Evolutionary conservation across 1,139 yeast genomes (phyloP), one percentile per base, ranked within the genome.

Genomic region (Diutina neorugosa): DNA sequence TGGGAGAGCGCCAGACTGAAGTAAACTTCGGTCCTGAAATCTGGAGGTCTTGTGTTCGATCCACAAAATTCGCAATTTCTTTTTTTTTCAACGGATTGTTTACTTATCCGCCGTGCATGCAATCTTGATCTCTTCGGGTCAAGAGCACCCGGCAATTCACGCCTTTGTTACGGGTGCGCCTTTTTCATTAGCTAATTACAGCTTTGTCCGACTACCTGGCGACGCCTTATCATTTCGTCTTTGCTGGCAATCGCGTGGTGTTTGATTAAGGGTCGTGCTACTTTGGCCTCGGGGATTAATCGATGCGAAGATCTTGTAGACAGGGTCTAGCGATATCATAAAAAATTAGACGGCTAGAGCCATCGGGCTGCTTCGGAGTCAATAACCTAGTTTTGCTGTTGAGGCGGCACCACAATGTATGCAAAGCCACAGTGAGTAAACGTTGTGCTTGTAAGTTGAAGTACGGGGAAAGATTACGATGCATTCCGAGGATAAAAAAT

Each of bases 1-100:
- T 43, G 46, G 46, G 46, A 43, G 46, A 43, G 46, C 46, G 46
- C 46, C 46, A 43, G 46, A 43, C 46, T 43, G 46, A 43, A 43
- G 46, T 43, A 19, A 43, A 43, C 46, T 43, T 43, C 27, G 46
- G 46, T 43, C 46, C 46, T 43, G 46, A 43, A 19, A 43, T 43
- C 46, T 43, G 46, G 46, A 43, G 46, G 46, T 43, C 46, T 43
- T 43, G 46, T 43, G 46, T 43, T 43, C 46, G 46, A 43, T 43
- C 46, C 46, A 43, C 46, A 43, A 43, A 43, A 43, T 18, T 43
- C 46, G 46, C 46, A 4, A 6, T 43, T 43, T 43, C 21, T 18
- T 12, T 14, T 21, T 43, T 43, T 43, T 43, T 4, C 5, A 31
- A n/a, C n/a, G n/a, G n/a, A n/a, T n/a, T 31, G 14, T 14, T 31